Conservation (phyloP, 1,284 basidiomycete genomes). For the Leccinum griseonigrum region DNA sequence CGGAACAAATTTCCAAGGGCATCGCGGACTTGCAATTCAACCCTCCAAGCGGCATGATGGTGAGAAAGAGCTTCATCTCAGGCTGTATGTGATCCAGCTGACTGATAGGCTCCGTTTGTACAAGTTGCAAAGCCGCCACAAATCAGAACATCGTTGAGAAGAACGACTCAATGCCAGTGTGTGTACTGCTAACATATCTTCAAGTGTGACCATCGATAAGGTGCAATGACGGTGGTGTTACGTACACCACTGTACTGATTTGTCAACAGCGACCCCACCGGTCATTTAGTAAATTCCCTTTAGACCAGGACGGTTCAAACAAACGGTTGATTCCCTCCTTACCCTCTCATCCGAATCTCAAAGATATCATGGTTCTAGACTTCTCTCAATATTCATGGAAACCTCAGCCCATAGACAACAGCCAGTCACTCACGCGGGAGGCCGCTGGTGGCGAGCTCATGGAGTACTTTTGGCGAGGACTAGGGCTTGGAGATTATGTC, state of each 20-base stretch:
- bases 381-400: background rate
- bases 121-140: background rate
- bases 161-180: too few relatives aligned
- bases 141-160: background rate
- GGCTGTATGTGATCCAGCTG: background rate
- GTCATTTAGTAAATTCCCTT: background rate
- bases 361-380: background rate
- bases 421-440: background rate
- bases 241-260: background rate
- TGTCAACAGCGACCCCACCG: background rate
- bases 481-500: background rate
- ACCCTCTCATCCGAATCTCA: background rate
- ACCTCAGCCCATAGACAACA: background rate
- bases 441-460: background rate
- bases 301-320: background rate
- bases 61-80: background rate
- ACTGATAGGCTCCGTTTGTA: background rate
- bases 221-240: too few relatives aligned
- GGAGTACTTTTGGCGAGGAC: background rate
- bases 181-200: too few relatives aligned
- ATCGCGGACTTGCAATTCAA: background rate
- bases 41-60: background rate
- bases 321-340: background rate
- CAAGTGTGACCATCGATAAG: background rate
- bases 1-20: background rate